Conservation (phyloP, 2,329 filamentous ascomycete genomes). For the Knufia petricola region DNA sequence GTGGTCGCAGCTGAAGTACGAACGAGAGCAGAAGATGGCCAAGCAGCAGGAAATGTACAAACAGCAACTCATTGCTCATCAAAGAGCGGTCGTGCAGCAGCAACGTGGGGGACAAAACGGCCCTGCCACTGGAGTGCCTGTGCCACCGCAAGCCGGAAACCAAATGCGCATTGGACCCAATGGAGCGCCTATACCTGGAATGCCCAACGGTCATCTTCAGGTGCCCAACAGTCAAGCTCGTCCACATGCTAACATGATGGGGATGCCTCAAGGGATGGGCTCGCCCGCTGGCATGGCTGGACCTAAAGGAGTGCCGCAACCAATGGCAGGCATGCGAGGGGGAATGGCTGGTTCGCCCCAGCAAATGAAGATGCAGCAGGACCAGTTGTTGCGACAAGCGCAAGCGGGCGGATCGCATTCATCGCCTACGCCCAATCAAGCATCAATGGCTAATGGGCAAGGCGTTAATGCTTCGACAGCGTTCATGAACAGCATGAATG, state of each 20-base stretch:
- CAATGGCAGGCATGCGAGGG: constrained; percentile 42
- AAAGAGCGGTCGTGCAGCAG: constrained; percentile 40
- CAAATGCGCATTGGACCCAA: constrained; percentile 19
- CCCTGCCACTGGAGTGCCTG: constrained; percentile 38
- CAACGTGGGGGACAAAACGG: constrained; percentile 34
- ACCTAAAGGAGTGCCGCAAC: constrained; percentile 49
- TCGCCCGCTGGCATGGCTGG: constrained; percentile 45
- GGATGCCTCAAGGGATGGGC: constrained; percentile 34
- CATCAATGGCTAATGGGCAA: constrained; percentile 28
- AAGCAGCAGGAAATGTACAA: constrained; percentile 52
- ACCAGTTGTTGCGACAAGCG: constrained; percentile 26
- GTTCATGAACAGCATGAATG: constrained; percentile 37
- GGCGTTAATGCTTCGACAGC: constrained; percentile 32
- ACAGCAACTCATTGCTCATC: constrained; percentile 51
- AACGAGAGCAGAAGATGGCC: constrained; percentile 63
- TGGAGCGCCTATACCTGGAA: constrained; percentile 19
- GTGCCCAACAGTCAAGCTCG: constrained; percentile 29
- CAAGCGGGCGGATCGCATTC: constrained; percentile 36
- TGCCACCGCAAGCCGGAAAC: constrained; percentile 28
- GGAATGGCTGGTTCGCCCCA: constrained; percentile 34
- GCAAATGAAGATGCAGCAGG: constrained; percentile 36
- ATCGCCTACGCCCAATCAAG: constrained; percentile 36
- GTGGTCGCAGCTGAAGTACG: constrained; percentile 80
- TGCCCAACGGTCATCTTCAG: constrained; percentile 31
- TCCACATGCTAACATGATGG: constrained; percentile 32